Conservation (phyloP, 257 asterid genomes). For the Marsdenia floribunda region DNA sequence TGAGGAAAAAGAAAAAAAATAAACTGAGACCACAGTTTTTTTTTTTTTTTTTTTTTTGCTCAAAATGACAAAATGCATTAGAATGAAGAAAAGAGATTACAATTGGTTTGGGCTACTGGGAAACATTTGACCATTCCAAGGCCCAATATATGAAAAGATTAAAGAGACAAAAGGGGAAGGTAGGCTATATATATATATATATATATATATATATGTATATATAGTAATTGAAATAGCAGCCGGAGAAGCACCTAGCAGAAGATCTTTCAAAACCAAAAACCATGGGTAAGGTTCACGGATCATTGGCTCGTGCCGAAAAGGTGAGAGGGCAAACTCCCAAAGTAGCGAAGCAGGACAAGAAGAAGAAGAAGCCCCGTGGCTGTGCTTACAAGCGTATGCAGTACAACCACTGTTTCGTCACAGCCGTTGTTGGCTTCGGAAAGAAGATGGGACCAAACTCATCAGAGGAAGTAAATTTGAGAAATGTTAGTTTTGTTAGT, state of each 20-base stretch:
- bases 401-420: constrained; percentile 86
- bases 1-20: too few species aligned
- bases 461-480: constrained; percentile 56
- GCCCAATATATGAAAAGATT: too few species aligned
- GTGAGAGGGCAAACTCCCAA: constrained; percentile 90
- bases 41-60: too few species aligned
- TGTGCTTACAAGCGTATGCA: constrained; percentile 91
- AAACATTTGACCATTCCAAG: too few species aligned
- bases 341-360: constrained; percentile 83
- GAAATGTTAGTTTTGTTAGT: constrained; percentile 9
- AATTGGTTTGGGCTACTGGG: too few species aligned
- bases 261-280: neutral
- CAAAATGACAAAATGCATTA: too few species aligned
- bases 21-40: too few species aligned
- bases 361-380: constrained; percentile 93
- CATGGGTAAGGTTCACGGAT: constrained; percentile 76
- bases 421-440: constrained; percentile 93
- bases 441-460: constrained; percentile 89
- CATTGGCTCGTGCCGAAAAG: constrained; percentile 94
- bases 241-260: neutral
- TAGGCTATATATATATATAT: too few species aligned
- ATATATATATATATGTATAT: too few species aligned
- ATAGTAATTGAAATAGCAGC: too few species aligned
- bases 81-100: too few species aligned
- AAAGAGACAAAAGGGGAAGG: too few species aligned